Evolutionary conservation across 176 grass and related monocot genomes (phyloP).

Genomic region (Carex parvula): DNA sequence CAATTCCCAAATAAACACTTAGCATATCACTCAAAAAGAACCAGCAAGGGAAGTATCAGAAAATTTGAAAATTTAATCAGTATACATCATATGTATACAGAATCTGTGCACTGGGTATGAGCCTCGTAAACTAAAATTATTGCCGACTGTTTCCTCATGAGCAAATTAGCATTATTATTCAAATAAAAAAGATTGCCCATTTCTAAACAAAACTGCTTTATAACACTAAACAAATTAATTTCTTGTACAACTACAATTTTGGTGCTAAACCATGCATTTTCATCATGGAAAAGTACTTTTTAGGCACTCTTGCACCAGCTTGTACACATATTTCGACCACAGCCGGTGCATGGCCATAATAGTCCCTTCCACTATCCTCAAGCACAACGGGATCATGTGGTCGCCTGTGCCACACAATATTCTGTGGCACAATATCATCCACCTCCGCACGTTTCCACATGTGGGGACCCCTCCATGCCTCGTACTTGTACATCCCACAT

Average conservation of each 20-base stretch:
- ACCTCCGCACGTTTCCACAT: conserved; percentile 70
- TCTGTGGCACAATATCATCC: conserved; percentile 70
- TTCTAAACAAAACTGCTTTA: neutral
- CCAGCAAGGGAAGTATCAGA: neutral
- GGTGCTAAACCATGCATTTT: conserved; percentile 59
- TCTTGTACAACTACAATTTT: conserved; percentile 21
- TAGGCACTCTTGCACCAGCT: conserved; percentile 61
- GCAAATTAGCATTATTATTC: neutral
- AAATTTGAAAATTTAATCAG: neutral
- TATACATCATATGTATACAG: neutral
- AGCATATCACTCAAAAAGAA: neutral
- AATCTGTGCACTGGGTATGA: neutral
- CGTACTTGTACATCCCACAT: conserved; percentile 78
- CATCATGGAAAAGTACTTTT: conserved; percentile 69
- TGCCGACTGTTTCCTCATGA: neutral
- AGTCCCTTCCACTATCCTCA: conserved; percentile 46
- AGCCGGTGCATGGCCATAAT: conserved; percentile 80
- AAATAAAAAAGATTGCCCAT: conserved; percentile 21
- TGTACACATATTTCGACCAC: conserved; percentile 73
- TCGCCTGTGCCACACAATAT: conserved; percentile 73
- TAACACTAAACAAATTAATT: neutral
- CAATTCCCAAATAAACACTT: neutral
- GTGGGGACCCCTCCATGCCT: conserved; percentile 75
- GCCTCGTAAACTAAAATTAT: neutral
- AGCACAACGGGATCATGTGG: conserved; percentile 77